Base-by-base conservation (phyloP, 2,329 filamentous ascomycete species). In the Thielaviopsis punctulata region DNA sequence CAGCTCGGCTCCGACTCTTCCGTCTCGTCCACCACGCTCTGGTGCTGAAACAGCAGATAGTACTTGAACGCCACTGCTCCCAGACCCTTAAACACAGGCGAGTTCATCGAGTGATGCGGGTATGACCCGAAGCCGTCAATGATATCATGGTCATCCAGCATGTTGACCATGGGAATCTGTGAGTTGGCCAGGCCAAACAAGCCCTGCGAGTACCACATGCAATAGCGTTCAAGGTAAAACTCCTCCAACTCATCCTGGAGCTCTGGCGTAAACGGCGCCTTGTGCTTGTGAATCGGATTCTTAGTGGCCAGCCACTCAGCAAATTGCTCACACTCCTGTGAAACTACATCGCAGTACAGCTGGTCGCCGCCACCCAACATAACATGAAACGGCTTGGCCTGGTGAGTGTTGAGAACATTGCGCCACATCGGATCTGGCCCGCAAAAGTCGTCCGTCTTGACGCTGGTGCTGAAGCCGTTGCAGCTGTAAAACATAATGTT, bases 401-500 rank as follows among this genome's bases (percentile, higher is more conserved):
- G 89, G 62, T 98, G 92, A 21, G 73, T 86, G 64, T 95, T 95
- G 56, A 96, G 72, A 5, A 96, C 87, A 63, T 98, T 92, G 52
- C 90, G 82, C 92, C 93, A 98, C 67, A 98, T 75, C 1, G 92
- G 92, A 66, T 98, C 92, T 0, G 93, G 92, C 0, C 92, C 92
- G 61, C 83, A 92, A 63, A 95, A 83, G 45, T 81, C 74, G 62
- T 93, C 76, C 0, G 87, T 70, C 56, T 94, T 81, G 22, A 85
- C 84, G 53, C 77, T 83, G 49, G 83, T 65, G 59, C 86, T 90
- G 70, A 98, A 98, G 1, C 93, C 92, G 64, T 98, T 98, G 70
- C 92, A 95, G 63, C 85, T 95, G 69, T 96, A 79, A 68, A 95
- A 98, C 88, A 96, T 95, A 63, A 95, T 86, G 68, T 96, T 95